Conservation (phyloP, 495 filamentous ascomycete genomes). For the Terfezia claveryi region DNA sequence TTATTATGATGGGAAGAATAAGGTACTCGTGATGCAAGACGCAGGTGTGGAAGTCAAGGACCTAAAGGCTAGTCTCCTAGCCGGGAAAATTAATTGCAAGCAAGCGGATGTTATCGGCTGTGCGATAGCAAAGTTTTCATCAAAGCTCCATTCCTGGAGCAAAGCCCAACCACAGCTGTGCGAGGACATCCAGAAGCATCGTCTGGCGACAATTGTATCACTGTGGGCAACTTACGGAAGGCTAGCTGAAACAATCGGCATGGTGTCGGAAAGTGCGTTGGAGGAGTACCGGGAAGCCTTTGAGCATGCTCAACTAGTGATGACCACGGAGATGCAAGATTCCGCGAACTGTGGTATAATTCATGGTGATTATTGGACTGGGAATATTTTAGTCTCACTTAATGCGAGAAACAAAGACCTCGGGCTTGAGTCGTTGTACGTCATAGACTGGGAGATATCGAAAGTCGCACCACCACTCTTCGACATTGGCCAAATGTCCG, state of each 20-base stretch:
- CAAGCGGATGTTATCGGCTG: neutral
- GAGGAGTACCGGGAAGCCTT: constrained; percentile 25
- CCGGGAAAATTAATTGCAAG: neutral
- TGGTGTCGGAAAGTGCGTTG: constrained; percentile 28
- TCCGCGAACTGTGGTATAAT: neutral
- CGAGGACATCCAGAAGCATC: neutral
- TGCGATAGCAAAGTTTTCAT: neutral
- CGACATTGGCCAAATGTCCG: neutral
- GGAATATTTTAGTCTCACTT: neutral
- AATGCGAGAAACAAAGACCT: neutral
- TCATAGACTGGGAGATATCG: neutral
- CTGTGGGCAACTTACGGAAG: neutral
- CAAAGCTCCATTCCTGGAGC: neutral
- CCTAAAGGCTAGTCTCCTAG: neutral
- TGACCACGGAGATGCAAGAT: constrained; percentile 6
- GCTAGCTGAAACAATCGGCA: neutral
- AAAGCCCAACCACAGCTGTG: neutral
- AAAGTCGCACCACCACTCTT: neutral
- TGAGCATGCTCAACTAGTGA: constrained; percentile 28
- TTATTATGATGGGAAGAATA: neutral
- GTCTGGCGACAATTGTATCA: neutral
- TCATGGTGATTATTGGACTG: neutral
- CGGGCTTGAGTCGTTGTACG: neutral
- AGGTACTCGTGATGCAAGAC: neutral
- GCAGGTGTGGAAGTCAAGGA: neutral